Evolutionary conservation across 2,329 filamentous ascomycete species (phyloP), one percentile per base, ranked within the genome.

Genomic region (Podosphaera fusca): DNA sequence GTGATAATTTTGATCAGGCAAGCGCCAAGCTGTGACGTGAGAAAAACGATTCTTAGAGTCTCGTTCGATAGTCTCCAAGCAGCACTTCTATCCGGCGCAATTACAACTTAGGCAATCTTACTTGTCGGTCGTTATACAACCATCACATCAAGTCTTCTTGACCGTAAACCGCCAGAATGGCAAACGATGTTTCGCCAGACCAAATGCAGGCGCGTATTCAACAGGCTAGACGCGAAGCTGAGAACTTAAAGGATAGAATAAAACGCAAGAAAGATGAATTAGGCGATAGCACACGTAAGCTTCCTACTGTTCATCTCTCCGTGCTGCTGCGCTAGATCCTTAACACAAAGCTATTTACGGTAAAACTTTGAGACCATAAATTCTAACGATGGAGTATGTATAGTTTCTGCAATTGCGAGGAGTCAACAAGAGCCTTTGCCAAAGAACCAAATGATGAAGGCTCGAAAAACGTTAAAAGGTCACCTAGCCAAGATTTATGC

Each of bases 191-290:
- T 66, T 82, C 79, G 68, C 79, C 79, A 63, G 80, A 83, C 74
- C 78, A 79, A 71, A 94, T 95, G 81, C 90, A 96, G 78, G 85
- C 89, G 74, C 85, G 85, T 73, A 90, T 92, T 67, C 85, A 87
- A 69, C 83, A 86, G 68, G 90, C 92, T 70, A 83, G 92, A 72
- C 87, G 92, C 76, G 92, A 98, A 78, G 92, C 92, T 67, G 92
- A 96, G 77, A 89, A 86, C 56, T 76, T 96, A 66, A 96, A 96
- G 78, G 90, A 96, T 71, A 84, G 87, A 72, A 96, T 96, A 81
- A 96, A 95, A 84, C 82, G 89, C 74, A 95, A 94, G 82, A 96
- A 96, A 85, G 92, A 98, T 80, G 92, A 96, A 74, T 80, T 98
- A 66, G 90, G 90, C 70, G 92, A 98, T 73, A 94, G 89, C 62